These are phyloP conservation scores for Tricladium varicosporioides DNA, from an alignment of 2,329 filamentous ascomycete species.

Conservation along the genomic window DNA sequence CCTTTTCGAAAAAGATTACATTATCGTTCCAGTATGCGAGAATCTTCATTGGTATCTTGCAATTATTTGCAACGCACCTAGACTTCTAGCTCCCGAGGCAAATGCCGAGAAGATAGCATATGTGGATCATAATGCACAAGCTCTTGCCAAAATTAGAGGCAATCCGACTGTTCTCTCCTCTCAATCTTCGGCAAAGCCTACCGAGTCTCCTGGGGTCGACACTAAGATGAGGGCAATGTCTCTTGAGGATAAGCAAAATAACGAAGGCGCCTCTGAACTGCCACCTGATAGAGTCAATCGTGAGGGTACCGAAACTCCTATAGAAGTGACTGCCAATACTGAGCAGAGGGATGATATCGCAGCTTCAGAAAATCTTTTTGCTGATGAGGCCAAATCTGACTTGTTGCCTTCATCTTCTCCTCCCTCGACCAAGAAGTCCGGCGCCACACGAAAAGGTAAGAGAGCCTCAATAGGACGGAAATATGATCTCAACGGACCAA, in stretches of 20 bases:
- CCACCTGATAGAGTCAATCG: too few relatives aligned
- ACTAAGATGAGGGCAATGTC: conserved; percentile 13
- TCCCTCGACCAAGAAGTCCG: conserved; percentile 34
- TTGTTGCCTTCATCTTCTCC: conserved; percentile 20
- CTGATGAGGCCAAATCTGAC: conserved; percentile 11
- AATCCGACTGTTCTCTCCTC: background rate
- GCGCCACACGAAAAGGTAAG: conserved; percentile 21
- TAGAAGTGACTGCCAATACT: conserved; percentile 1
- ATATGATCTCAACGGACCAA: conserved; percentile 53
- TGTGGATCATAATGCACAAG: background rate
- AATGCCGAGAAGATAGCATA: background rate
- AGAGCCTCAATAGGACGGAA: conserved; percentile 37
- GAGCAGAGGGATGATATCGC: conserved; percentile 6
- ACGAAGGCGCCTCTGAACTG: background rate
- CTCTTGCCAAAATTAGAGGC: background rate
- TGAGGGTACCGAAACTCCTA: background rate
- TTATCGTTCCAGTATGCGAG: conserved; percentile 91
- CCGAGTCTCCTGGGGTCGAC: conserved; percentile 1
- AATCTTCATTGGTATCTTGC: conserved; percentile 88
- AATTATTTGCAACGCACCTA: conserved; percentile 86
- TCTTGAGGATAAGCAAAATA: conserved; percentile 11
- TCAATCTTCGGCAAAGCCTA: background rate
- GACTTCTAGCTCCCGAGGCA: conserved; percentile 45
- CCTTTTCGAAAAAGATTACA: conserved; percentile 81
- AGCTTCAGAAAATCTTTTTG: background rate